Conservation (phyloP, 306 rosid genomes). For the Morella rubra region DNA sequence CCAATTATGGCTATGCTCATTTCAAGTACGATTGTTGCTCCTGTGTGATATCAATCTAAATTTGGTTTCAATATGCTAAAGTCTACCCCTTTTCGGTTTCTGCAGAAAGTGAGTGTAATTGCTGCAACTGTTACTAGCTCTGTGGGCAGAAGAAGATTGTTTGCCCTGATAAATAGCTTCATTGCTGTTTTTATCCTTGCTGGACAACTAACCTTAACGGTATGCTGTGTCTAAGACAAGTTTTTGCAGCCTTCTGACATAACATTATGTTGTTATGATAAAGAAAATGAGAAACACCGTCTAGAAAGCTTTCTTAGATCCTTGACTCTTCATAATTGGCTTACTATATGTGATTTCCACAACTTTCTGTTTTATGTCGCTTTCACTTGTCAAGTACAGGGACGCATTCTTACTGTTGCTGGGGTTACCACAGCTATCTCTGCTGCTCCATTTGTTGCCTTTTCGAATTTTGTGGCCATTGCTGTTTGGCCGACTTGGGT, state of each 20-base stretch:
- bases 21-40: not conserved
- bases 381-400: conserved; percentile 55
- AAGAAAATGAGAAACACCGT: not conserved
- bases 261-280: not conserved
- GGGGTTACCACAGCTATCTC: conserved; percentile 90
- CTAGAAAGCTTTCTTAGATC: not conserved
- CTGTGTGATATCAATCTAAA: not conserved
- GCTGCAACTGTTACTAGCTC: conserved; percentile 80
- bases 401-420: conserved; percentile 84
- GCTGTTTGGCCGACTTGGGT: conserved; percentile 92
- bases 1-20: not conserved
- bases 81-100: conserved; percentile 24
- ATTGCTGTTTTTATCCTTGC: conserved; percentile 88
- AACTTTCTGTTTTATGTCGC: conserved; percentile 5
- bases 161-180: conserved; percentile 87
- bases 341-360: conserved; percentile 6
- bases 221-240: conserved; percentile 32
- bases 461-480: conserved; percentile 68
- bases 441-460: conserved; percentile 75
- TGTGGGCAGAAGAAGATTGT: conserved; percentile 74
- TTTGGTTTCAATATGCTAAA: conserved; percentile 14
- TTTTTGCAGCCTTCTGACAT: not conserved
- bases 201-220: conserved; percentile 88
- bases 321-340: not conserved
- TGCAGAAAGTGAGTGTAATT: conserved; percentile 83